These are phyloP conservation scores for Aureobasidium sp. DNA, from an alignment of 2,329 filamentous ascomycete species.

Conservation along the genomic window DNA sequence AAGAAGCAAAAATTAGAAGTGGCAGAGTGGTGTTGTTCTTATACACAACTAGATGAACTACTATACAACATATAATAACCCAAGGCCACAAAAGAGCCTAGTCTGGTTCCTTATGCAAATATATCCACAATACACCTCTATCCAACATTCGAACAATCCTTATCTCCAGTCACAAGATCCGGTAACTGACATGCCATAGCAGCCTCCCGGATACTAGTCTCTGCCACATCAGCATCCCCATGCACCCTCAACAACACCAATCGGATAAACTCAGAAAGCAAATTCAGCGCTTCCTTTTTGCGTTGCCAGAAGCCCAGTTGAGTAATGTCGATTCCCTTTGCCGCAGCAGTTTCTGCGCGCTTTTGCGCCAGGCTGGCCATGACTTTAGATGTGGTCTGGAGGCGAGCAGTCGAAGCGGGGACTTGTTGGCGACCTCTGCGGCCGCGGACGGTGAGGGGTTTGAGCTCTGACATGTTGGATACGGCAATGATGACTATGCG, in stretches of 20 bases:
- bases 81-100: too few species aligned
- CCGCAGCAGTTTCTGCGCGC: not conserved
- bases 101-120: too few species aligned
- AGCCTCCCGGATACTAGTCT: slow-evolving; percentile 8
- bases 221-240: not conserved
- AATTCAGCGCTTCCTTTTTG: slow-evolving; percentile 11
- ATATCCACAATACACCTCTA: too few species aligned
- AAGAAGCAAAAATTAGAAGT: too few species aligned
- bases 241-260: slow-evolving; percentile 11
- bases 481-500: slow-evolving; percentile 13
- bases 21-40: too few species aligned
- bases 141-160: slow-evolving; percentile 9
- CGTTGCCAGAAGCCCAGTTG: not conserved
- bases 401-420: not conserved
- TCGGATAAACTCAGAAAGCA: slow-evolving; percentile 14
- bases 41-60: too few species aligned
- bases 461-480: not conserved
- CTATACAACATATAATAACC: too few species aligned
- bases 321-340: slow-evolving; percentile 2
- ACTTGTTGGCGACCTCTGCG: slow-evolving; percentile 14
- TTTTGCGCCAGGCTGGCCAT: not conserved
- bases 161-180: slow-evolving; percentile 6
- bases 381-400: slow-evolving; percentile 6
- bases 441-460: not conserved
- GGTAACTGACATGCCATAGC: slow-evolving; percentile 4